phyloP scores from a whole-genome alignment of 805 yeast genomes.

The Isabelozyma pseudorhagii region DNA sequence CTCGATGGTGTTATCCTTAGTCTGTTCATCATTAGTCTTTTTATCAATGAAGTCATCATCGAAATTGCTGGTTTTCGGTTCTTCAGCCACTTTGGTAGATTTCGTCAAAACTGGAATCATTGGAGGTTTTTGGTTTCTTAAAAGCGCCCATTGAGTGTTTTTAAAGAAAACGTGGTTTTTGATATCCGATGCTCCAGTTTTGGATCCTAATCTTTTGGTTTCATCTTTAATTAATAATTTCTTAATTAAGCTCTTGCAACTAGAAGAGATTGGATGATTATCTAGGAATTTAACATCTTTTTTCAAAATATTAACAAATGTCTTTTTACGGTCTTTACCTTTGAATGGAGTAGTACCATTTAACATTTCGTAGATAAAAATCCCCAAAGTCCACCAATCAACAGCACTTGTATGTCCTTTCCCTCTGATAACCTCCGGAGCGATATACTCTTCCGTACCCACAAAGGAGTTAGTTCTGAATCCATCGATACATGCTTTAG shows the following conservation, averaged over 20 bases:
- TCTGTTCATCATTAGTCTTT: conserved; percentile 18
- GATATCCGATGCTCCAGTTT: conserved; percentile 92
- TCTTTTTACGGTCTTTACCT: conserved; percentile 82
- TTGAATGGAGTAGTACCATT: conserved; percentile 96
- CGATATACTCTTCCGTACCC: conserved; percentile 98
- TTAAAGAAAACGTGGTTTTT: conserved; percentile 91
- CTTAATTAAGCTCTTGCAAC: conserved; percentile 75
- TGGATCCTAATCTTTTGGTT: conserved; percentile 81
- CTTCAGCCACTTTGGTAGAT: conserved; percentile 14
- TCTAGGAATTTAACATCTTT: conserved; percentile 81
- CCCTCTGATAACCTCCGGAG: conserved; percentile 97
- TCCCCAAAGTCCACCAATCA: conserved; percentile 99
- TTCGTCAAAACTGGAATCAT: conserved; percentile 78
- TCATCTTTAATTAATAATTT: conserved; percentile 89
- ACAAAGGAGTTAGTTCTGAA: conserved; percentile 97
- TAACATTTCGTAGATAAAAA: conserved; percentile 88
- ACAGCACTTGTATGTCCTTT: conserved; percentile 98
- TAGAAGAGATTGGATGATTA: conserved; percentile 59
- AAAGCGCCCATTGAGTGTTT: conserved; percentile 89
- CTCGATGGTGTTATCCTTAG: background rate
- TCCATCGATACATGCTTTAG: conserved; percentile 93
- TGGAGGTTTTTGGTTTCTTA: conserved; percentile 92
- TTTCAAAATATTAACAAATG: conserved; percentile 84
- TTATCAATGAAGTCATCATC: conserved; percentile 7
- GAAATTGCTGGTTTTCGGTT: conserved; percentile 10